phyloP scores from a whole-genome alignment of 495 filamentous ascomycete genomes.

The Hypoxylon subgilvum region DNA sequence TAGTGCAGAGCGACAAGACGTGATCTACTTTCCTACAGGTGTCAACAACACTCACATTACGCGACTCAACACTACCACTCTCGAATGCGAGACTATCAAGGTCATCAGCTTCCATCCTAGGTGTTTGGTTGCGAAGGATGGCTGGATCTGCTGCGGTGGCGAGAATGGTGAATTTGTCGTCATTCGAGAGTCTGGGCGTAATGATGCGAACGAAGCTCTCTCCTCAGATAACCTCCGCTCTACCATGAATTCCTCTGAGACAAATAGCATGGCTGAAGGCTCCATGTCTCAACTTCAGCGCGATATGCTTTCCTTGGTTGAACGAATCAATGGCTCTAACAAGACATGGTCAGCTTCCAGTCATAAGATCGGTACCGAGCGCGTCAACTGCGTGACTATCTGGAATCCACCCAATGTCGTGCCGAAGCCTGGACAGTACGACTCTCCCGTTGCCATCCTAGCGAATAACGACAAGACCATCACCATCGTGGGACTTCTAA shows the following conservation, averaged over 20 bases:
- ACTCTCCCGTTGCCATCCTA: conserved; percentile 54
- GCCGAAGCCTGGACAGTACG: conserved; percentile 45
- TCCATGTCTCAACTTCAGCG: conserved; percentile 30
- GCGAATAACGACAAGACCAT: conserved; percentile 90
- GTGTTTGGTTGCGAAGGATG: conserved; percentile 82
- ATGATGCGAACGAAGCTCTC: conserved; percentile 43
- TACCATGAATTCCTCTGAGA: conserved; percentile 15
- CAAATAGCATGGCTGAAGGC: conserved; percentile 44
- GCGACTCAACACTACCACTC: conserved; percentile 71
- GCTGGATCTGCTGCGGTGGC: conserved; percentile 90
- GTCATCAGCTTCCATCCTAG: conserved; percentile 79
- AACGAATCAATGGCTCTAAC: conserved; percentile 39
- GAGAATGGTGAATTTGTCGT: conserved; percentile 84
- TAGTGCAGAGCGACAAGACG: conserved; percentile 74
- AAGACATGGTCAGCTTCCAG: conserved; percentile 48
- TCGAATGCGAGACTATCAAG: conserved; percentile 75
- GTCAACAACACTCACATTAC: conserved; percentile 66
- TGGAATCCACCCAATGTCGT: conserved; percentile 52
- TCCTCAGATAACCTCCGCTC: conserved; percentile 36
- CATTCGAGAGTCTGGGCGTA: conserved; percentile 55
- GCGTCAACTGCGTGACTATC: conserved; percentile 63
- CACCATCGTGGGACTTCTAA: conserved; percentile 70
- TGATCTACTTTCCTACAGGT: conserved; percentile 82
- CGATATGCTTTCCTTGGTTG: conserved; percentile 45
- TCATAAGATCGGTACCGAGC: conserved; percentile 53